These are phyloP conservation scores for Phytophthora fragariae DNA, from an alignment of 352 stramenopile genomes.

Conservation along the genomic window DNA sequence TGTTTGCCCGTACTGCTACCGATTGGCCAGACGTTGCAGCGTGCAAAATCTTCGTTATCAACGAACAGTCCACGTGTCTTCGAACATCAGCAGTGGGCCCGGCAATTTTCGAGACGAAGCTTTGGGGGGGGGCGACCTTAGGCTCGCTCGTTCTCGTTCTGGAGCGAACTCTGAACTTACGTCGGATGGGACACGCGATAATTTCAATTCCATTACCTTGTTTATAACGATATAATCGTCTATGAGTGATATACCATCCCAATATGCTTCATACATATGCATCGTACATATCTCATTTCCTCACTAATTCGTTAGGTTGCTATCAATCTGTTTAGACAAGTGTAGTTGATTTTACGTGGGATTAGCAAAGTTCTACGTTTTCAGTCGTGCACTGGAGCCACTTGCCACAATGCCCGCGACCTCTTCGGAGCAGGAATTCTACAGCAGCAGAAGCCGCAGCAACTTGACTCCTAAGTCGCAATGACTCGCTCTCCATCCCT, in stretches of 20 bases:
- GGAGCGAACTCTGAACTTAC: constrained; percentile 4
- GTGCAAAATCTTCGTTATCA: background rate
- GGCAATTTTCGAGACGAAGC: background rate
- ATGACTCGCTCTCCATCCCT: background rate
- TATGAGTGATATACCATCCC: background rate
- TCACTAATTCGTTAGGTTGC: background rate
- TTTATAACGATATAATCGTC: background rate
- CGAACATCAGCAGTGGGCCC: background rate
- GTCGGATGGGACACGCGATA: background rate
- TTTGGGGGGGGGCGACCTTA: background rate
- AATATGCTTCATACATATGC: background rate
- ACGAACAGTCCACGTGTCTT: background rate
- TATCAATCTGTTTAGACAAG: background rate
- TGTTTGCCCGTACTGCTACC: background rate
- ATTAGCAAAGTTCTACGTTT: constrained; percentile 3
- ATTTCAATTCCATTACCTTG: background rate
- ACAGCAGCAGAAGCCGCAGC: background rate
- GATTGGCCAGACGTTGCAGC: background rate
- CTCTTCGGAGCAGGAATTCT: constrained; percentile 1
- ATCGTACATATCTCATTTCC: background rate
- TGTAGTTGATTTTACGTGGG: background rate
- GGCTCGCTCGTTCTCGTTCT: background rate
- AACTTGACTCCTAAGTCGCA: background rate
- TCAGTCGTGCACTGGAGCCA: background rate
- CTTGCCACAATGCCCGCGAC: constrained; percentile 16